These are phyloP conservation scores for Colletotrichum lini DNA, from an alignment of 2,329 filamentous ascomycete genomes.

Conservation along the genomic window DNA sequence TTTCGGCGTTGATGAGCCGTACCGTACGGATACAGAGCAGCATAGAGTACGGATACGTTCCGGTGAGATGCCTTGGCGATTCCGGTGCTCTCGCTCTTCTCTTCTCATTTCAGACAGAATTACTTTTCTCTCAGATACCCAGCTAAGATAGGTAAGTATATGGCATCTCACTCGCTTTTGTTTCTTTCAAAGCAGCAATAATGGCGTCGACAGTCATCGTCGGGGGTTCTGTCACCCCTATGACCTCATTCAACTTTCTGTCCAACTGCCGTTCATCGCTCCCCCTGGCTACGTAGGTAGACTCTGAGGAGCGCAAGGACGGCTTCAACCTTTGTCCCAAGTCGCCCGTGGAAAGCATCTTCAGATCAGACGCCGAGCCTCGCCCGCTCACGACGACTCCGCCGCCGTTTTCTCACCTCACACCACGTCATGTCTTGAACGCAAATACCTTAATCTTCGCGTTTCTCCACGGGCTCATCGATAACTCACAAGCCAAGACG, in stretches of 20 bases:
- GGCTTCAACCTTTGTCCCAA: constrained; percentile 12
- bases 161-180: too few species aligned
- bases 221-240: too few species aligned
- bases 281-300: not conserved
- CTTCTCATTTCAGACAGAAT: too few species aligned
- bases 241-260: too few species aligned
- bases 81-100: not conserved
- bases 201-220: too few species aligned
- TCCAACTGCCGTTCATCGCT: not conserved
- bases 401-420: not conserved
- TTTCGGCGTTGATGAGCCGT: constrained; percentile 15
- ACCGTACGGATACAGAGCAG: too few species aligned
- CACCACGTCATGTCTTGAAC: not conserved
- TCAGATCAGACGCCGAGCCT: not conserved
- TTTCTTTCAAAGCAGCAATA: too few species aligned
- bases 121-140: too few species aligned
- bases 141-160: too few species aligned
- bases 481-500: constrained; percentile 18
- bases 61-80: constrained; percentile 6
- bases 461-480: constrained; percentile 23
- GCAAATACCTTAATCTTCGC: not conserved
- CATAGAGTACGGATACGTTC: too few species aligned
- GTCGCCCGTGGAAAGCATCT: not conserved
- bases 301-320: not conserved
- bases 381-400: not conserved